These are phyloP conservation scores for Fraxinus angustifolia DNA, from an alignment of 305 asterid genomes.

Conservation along the genomic window DNA sequence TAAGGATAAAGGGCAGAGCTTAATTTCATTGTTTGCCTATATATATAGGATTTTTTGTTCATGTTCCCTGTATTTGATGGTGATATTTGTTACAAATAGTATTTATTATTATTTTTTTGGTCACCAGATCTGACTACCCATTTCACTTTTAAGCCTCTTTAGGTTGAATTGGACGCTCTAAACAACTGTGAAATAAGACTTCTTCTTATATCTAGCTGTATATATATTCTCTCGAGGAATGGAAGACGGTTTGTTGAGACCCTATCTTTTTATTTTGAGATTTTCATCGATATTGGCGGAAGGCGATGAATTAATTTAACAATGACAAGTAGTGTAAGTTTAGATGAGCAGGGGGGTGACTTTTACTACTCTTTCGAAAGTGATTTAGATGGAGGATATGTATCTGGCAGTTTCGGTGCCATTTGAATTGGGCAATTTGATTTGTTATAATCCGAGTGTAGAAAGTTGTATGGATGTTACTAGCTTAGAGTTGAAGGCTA, in stretches of 20 bases:
- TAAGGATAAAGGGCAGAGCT: constrained; percentile 26
- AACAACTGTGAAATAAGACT: constrained; percentile 22
- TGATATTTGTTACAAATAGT: constrained; percentile 35
- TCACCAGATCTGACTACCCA: constrained; percentile 44
- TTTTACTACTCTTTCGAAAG: constrained; percentile 38
- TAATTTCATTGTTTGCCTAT: not conserved
- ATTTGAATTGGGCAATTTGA: constrained; percentile 53
- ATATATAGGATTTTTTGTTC: not conserved
- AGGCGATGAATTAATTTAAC: constrained; percentile 43
- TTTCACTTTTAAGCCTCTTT: constrained; percentile 28
- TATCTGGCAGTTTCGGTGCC: constrained; percentile 56
- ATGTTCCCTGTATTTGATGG: constrained; percentile 12
- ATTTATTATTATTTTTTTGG: constrained; percentile 36
- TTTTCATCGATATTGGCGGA: constrained; percentile 28
- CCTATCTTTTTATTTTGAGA: constrained; percentile 21
- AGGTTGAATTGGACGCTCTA: constrained; percentile 11
- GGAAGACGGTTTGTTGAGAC: constrained; percentile 32
- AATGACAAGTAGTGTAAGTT: constrained; percentile 55
- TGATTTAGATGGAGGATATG: constrained; percentile 57
- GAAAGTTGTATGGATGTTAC: constrained; percentile 41
- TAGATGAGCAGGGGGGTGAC: constrained; percentile 40
- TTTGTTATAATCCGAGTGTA: constrained; percentile 33
- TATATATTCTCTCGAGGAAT: constrained; percentile 27
- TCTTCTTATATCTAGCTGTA: constrained; percentile 9
- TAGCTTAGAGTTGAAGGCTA: constrained; percentile 44